Evolutionary conservation across 441 rosid genomes (phyloP), one percentile per base, ranked within the genome.

Genomic region (Corymbia calophylla): DNA sequence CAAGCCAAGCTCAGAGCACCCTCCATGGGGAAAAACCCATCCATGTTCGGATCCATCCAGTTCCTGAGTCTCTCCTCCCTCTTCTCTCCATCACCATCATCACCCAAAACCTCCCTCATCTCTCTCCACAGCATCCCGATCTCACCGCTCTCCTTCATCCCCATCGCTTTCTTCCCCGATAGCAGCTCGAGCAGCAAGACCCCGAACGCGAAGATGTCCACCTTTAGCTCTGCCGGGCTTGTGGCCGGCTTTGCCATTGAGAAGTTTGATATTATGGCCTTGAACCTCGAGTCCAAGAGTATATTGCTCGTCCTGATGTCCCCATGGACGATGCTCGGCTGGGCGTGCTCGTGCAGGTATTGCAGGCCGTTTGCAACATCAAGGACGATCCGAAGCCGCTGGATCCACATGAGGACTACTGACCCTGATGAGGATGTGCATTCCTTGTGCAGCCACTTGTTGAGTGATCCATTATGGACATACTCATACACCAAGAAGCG

Each of bases 351-450:
- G 62, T 95, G 96, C 94, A 95, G 48, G 87, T 95, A 94, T 54
- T 94, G 96, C 89, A 96, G 93, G 85, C 95, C 96, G 44, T 90
- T 94, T 35, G 98, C 96, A 82, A 94, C 94, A 87, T 95, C 96
- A 19, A 95, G 91, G 13, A 95, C 96, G 39, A 93, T 88, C 2
- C 89, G 88, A 12, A 86, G 66, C 87, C 87, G 87, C 64, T 86
- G 87, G 66, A 32, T 86, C 87, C 87, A 86, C 60, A 44, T 19
- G 47, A 86, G 31, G n/a, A 86, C 58, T 44, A 39, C 5, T 12
- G 51, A 77, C 84, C 84, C 51, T 23, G 51, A 77, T 23, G 84
- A 77, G n/a, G 84, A 77, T 23, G 51, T 44, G 84, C 51, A 39
- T 77, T 77, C 27, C 51, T 23, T 21, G 51, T 77, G 84, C n/a